These are phyloP conservation scores for Flaveria trinervia DNA, from an alignment of 129 eudicot genomes.

Conservation along the genomic window DNA sequence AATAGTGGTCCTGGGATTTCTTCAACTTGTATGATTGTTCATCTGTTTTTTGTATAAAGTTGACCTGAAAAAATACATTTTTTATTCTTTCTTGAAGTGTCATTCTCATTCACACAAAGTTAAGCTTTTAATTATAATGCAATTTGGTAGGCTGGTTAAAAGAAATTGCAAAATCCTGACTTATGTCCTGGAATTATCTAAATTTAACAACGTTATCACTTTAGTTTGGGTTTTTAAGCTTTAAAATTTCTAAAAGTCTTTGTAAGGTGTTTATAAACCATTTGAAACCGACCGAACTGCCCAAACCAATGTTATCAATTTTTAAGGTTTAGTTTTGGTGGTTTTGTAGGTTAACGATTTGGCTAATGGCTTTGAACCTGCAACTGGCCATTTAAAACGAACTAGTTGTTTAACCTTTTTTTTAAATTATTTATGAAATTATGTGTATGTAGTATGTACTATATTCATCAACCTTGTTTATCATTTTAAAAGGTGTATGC, in stretches of 20 bases:
- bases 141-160: constrained; percentile 31
- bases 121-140: constrained; percentile 28
- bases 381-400: neutral
- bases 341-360: neutral
- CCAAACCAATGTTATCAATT: neutral
- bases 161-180: neutral
- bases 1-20: constrained; percentile 54
- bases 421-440: neutral
- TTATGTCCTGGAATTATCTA: constrained; percentile 9
- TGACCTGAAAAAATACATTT: constrained; percentile 25
- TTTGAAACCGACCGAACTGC: neutral
- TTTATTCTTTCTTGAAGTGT: constrained; percentile 35
- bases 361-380: neutral
- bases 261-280: neutral
- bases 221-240: constrained; percentile 6
- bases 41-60: constrained; percentile 27
- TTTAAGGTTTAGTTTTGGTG: neutral
- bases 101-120: constrained; percentile 34
- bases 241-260: neutral
- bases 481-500: neutral
- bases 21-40: constrained; percentile 33
- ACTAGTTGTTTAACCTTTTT: neutral
- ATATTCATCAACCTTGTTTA: neutral
- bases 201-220: constrained; percentile 8
- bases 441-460: neutral